Evolutionary conservation across 1,139 yeast genomes (phyloP), one percentile per base, ranked within the genome.

Genomic region (Lipomyces yarrowii): DNA sequence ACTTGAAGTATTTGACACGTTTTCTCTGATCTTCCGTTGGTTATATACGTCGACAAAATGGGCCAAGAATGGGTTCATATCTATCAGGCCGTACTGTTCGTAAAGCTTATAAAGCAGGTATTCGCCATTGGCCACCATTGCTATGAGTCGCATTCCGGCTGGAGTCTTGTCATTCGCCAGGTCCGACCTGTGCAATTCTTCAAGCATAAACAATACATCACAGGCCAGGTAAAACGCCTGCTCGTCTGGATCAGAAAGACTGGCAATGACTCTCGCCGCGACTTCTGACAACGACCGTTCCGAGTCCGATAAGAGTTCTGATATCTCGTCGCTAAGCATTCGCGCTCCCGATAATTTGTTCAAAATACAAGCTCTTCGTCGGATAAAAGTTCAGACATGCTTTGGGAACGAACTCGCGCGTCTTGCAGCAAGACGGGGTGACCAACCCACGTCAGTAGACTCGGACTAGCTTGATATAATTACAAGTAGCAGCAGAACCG

Each of bases 41-140:
- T 26, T 60, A 48, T 62, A 63, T 18, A 56, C 61, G 23, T 57
- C 51, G n/a, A 65, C 56, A 46, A 63, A 65, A 51, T 65, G 68
- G 13, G 64, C 62, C 26, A 65, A 59, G 54, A 65, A 65, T 15
- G 68, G 68, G 56, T 65, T 65, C 61, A 65, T 33, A 6, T 57
- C 67, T 10, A 65, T 57, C 46, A 61, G 46, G 11, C 62, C 65
- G 52, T 59, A 62, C 18, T 32, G 60, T 57, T 63, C 65, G 61
- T 65, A 65, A 18, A 65, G 46, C 56, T 37, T 62, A 61, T 46
- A 65, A 13, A 65, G 54, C 21, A 65, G 35, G 58, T 51, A 65
- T 56, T 65, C 68, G 42, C 61, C 67, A 32, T 64, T 64, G n/a
- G 62, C 63, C 23, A 62, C 37, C 35, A 51, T 56, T 1, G 65